These are phyloP conservation scores for Ceratobasidium sp. DNA, from an alignment of 1,284 basidiomycete genomes.

Conservation along the genomic window DNA sequence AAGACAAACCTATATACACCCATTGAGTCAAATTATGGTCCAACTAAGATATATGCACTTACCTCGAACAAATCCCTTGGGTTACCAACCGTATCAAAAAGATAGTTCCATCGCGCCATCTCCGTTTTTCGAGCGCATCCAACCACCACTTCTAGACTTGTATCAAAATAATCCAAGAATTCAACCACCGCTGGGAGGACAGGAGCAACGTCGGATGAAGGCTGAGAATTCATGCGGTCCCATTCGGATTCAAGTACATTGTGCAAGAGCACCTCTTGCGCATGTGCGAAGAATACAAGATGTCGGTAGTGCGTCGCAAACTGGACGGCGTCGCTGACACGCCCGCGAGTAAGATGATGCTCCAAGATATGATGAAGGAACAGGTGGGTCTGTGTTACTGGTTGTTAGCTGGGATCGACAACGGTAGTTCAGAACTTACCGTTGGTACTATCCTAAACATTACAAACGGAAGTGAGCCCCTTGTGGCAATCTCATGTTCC, in stretches of 20 bases:
- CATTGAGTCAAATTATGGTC: slow-evolving; percentile 20
- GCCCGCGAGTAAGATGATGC: slow-evolving; percentile 75
- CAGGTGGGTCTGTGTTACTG: slow-evolving; percentile 73
- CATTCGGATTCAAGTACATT: slow-evolving; percentile 92
- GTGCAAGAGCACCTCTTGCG: slow-evolving; percentile 91
- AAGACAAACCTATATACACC: slow-evolving; percentile 69
- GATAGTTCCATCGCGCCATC: slow-evolving; percentile 82
- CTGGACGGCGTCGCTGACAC: slow-evolving; percentile 77
- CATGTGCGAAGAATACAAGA: slow-evolving; percentile 92
- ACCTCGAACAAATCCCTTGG: slow-evolving; percentile 92
- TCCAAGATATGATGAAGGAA: slow-evolving; percentile 92
- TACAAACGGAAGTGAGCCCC: slow-evolving; percentile 82
- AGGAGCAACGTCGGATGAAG: slow-evolving; percentile 49
- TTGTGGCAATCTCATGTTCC: slow-evolving; percentile 81
- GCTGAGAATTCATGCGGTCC: slow-evolving; percentile 47
- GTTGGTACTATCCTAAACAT: slow-evolving; percentile 91
- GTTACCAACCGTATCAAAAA: slow-evolving; percentile 90
- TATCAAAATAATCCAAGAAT: slow-evolving; percentile 94
- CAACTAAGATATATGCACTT: slow-evolving; percentile 10
- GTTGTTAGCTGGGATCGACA: background rate
- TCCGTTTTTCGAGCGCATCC: slow-evolving; percentile 97
- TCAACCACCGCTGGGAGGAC: slow-evolving; percentile 77
- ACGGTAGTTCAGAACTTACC: slow-evolving; percentile 56
- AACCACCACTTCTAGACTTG: slow-evolving; percentile 89
- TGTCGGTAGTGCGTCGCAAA: slow-evolving; percentile 87